Percentiles rank a stretch among this genome's conserved stretches.
These are phyloP conservation scores for Chloris gayana DNA, from an alignment of 176 grass and related monocot genomes.

Conservation along the genomic window DNA sequence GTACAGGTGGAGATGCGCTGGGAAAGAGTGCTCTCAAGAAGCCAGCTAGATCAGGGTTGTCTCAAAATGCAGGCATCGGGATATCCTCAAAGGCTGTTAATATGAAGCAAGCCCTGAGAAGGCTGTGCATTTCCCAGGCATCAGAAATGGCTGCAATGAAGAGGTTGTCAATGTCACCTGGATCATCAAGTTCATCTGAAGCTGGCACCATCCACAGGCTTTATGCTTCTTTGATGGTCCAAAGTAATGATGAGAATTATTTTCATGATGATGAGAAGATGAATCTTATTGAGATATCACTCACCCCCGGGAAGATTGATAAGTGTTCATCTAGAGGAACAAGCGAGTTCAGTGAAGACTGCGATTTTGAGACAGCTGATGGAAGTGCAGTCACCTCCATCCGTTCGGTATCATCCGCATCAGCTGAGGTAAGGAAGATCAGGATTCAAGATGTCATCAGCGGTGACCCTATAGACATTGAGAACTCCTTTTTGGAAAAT, in stretches of 20 bases:
- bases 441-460: slow-evolving; percentile 84
- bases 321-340: slow-evolving; percentile 51
- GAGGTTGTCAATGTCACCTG: slow-evolving; percentile 58
- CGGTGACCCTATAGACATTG: slow-evolving; percentile 32
- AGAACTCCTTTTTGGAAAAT: slow-evolving; percentile 40
- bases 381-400: slow-evolving; percentile 54
- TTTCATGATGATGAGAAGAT: slow-evolving; percentile 56
- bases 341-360: slow-evolving; percentile 40
- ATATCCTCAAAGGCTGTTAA: slow-evolving; percentile 82
- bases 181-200: slow-evolving; percentile 68
- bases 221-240: slow-evolving; percentile 79
- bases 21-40: slow-evolving; percentile 55
- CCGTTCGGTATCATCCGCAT: slow-evolving; percentile 41
- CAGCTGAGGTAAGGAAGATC: slow-evolving; percentile 46
- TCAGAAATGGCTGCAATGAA: slow-evolving; percentile 95
- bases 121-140: slow-evolving; percentile 91
- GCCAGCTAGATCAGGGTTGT: slow-evolving; percentile 45
- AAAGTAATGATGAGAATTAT: slow-evolving; percentile 46
- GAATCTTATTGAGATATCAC: slow-evolving; percentile 78
- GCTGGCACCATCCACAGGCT: slow-evolving; percentile 88
- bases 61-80: slow-evolving; percentile 54
- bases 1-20: slow-evolving; percentile 33
- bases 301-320: slow-evolving; percentile 50
- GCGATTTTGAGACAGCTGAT: slow-evolving; percentile 51
- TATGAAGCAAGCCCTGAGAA: slow-evolving; percentile 91